phyloP scores from a whole-genome alignment of 106 monocot genomes.

The Acanthochlamys bracteata region DNA sequence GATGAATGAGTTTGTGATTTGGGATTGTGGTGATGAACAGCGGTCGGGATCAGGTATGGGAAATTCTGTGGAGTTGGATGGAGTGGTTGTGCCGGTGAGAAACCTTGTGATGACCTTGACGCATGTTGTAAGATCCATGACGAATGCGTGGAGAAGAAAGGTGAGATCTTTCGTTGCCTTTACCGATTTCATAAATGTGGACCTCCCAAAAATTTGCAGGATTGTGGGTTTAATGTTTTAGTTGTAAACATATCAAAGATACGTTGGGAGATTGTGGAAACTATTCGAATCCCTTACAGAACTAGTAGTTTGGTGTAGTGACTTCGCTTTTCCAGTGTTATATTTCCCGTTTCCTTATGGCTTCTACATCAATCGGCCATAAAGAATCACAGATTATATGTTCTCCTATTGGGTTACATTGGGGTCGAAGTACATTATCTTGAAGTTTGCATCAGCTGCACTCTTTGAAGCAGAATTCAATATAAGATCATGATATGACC shows the following conservation, averaged over 20 bases:
- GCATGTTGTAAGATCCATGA: constrained; percentile 81
- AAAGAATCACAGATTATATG: too few species aligned
- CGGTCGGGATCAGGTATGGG: constrained; percentile 73
- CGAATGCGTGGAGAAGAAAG: constrained; percentile 72
- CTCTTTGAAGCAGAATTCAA: too few species aligned
- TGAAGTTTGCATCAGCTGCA: too few species aligned
- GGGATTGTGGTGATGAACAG: constrained; percentile 24
- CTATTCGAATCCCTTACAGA: too few species aligned
- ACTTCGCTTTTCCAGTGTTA: too few species aligned
- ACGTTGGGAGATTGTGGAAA: too few species aligned
- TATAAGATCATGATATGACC: too few species aligned
- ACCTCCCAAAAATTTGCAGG: not conserved
- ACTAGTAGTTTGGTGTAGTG: too few species aligned
- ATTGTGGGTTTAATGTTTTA: not conserved
- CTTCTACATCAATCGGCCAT: too few species aligned
- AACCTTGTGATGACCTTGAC: constrained; percentile 95
- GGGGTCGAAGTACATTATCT: too few species aligned
- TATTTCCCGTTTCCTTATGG: too few species aligned
- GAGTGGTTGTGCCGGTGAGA: constrained; percentile 82
- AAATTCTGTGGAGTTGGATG: constrained; percentile 87
- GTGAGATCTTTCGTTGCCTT: constrained; percentile 7
- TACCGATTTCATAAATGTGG: not conserved
- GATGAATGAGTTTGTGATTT: not conserved
- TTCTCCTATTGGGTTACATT: too few species aligned
- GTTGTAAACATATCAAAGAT: not conserved